Evolutionary conservation across 371 early-diverging fungal species (phyloP), one percentile per base, ranked within the genome.

Genomic region (Cokeromyces recurvatus): DNA sequence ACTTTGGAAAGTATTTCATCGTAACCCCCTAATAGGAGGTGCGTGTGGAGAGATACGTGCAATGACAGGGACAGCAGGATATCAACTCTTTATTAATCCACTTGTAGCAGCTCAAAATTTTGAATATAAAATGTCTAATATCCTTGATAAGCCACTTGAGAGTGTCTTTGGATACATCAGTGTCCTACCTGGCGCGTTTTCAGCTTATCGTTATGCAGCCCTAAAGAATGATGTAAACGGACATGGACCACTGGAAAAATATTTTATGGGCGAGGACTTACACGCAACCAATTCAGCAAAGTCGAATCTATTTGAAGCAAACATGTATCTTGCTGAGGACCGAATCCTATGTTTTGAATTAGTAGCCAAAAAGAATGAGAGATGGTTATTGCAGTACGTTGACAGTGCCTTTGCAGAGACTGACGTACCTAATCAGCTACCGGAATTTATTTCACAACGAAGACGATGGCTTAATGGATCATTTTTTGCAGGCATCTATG

Each of bases 391-490:
- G 8, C 75, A 80, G 36, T 82, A 79, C 46, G 82, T 81, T 20
- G 66, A 75, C 42, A 72, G 74, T 6, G 81, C 92, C 4, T 81
- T 79, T 46, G 91, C 88, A 42, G 90, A 89, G 48, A 93, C 93
- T 2, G 93, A 93, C 66, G 89, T 87, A 5, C 94, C 94, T 4
- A 78, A 78, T 46, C 70, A 70, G 7, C 63, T 90, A 7, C 82
- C 89, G 1, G 94, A 93, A 54, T 87, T 91, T 48, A 85, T 93
- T 19, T 84, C 87, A 0, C 94, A 93, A 59, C 77, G 94, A 48
- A 82, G 94, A 49, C 80, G 94, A 35, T 93, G 94, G 94, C 65
- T 91, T 32, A 93, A 93, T 71, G 94, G 94, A 0, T 82, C 84
- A 3, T 87, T 89, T 70, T 86, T 86, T 59, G 79, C 82, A 5